Evolutionary conservation across 1,284 basidiomycete species (phyloP).

Genomic region (Malassezia dermatis): DNA sequence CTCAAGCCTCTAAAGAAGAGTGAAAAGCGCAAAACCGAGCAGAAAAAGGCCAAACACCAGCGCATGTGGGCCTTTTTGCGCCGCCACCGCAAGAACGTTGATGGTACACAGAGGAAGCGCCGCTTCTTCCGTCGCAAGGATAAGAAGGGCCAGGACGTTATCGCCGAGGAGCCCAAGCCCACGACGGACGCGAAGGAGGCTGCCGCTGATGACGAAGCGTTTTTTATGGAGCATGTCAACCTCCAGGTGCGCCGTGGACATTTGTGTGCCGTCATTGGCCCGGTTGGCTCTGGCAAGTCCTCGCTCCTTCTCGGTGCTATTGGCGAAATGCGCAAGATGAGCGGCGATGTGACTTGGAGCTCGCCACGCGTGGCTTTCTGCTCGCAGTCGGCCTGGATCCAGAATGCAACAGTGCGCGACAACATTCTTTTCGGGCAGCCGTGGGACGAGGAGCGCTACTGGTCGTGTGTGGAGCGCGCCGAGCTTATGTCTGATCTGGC

Average conservation of each 20-base stretch:
- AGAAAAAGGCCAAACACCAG: slow-evolving; percentile 9
- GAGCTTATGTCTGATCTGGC: slow-evolving; percentile 56
- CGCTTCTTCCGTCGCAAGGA: background rate
- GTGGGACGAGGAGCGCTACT: slow-evolving; percentile 53
- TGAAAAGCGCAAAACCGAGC: slow-evolving; percentile 1
- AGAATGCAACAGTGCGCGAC: slow-evolving; percentile 63
- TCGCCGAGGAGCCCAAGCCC: slow-evolving; percentile 9
- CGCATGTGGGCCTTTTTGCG: slow-evolving; percentile 11
- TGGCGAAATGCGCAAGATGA: slow-evolving; percentile 39
- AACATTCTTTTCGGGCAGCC: slow-evolving; percentile 50
- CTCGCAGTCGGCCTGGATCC: slow-evolving; percentile 78
- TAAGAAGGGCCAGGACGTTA: background rate
- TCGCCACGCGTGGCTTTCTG: slow-evolving; percentile 59
- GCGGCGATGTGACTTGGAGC: slow-evolving; percentile 38
- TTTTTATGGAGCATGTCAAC: background rate
- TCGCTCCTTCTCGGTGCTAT: slow-evolving; percentile 39
- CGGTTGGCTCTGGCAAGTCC: slow-evolving; percentile 44
- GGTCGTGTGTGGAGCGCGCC: slow-evolving; percentile 34
- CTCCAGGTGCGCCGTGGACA: slow-evolving; percentile 14
- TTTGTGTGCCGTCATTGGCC: slow-evolving; percentile 32
- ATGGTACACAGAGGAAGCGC: slow-evolving; percentile 8
- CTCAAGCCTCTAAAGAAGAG: slow-evolving; percentile 10
- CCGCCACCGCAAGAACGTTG: slow-evolving; percentile 2
- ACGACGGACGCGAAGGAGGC: slow-evolving; percentile 13
- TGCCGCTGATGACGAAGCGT: slow-evolving; percentile 9